Conservation (phyloP, 768 basidiomycete species). For the Boletus huronensis region DNA sequence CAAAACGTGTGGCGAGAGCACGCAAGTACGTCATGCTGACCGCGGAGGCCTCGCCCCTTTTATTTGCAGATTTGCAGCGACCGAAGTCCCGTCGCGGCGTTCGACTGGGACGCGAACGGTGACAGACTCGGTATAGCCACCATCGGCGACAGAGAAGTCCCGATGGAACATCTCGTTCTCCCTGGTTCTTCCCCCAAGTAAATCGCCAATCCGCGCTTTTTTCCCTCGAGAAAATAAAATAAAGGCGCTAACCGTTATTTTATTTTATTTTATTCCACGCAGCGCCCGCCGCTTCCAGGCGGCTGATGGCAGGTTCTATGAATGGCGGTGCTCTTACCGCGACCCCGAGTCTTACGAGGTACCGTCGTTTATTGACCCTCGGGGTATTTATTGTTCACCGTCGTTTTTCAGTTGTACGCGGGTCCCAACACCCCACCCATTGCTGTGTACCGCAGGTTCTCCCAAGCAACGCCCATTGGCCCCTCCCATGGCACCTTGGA, state of each 20-base stretch:
- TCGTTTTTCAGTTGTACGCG: slow-evolving; percentile 41
- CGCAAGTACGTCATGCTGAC: background rate
- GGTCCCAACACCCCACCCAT: slow-evolving; percentile 46
- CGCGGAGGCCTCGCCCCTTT: background rate
- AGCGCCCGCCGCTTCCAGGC: slow-evolving; percentile 62
- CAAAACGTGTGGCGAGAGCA: background rate
- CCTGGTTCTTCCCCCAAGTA: slow-evolving; percentile 52
- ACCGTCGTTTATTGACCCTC: slow-evolving; percentile 20
- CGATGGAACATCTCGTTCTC: slow-evolving; percentile 62
- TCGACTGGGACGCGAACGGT: slow-evolving; percentile 40
- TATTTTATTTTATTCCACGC: slow-evolving; percentile 5
- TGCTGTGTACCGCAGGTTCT: slow-evolving; percentile 54
- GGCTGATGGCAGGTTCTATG: slow-evolving; percentile 54
- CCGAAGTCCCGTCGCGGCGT: slow-evolving; percentile 50
- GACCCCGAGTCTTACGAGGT: slow-evolving; percentile 60
- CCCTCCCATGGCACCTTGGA: slow-evolving; percentile 60
- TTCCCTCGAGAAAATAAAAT: slow-evolving; percentile 1
- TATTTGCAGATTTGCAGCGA: slow-evolving; percentile 35
- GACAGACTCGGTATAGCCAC: slow-evolving; percentile 42
- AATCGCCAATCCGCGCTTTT: background rate
- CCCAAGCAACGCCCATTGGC: slow-evolving; percentile 55
- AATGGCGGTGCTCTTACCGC: slow-evolving; percentile 58
- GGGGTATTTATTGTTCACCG: background rate
- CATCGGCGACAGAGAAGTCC: slow-evolving; percentile 50
- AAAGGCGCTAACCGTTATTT: slow-evolving; percentile 1